phyloP scores from a whole-genome alignment of 2,329 filamentous ascomycete genomes.

The Rhynchosporium agropyri region DNA sequence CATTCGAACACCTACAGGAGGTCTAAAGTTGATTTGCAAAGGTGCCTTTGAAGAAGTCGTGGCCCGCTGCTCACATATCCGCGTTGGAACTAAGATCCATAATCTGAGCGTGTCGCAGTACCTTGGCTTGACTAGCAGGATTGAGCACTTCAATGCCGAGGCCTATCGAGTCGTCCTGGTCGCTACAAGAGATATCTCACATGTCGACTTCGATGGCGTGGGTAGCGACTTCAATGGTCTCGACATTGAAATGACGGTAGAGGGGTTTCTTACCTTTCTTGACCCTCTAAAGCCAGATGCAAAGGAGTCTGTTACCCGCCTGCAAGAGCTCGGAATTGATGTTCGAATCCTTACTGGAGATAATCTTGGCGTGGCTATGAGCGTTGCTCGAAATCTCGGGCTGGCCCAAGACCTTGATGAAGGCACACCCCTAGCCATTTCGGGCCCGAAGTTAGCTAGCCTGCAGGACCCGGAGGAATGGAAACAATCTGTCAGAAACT shows the following conservation, averaged over 20 bases:
- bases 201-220: background rate
- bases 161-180: slow-evolving; percentile 24
- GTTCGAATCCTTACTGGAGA: slow-evolving; percentile 24
- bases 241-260: slow-evolving; percentile 19
- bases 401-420: slow-evolving; percentile 16
- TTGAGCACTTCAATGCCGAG: slow-evolving; percentile 12
- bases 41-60: slow-evolving; percentile 26
- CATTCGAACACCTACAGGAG: slow-evolving; percentile 4
- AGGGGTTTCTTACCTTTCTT: slow-evolving; percentile 25
- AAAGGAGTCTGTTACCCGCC: slow-evolving; percentile 18
- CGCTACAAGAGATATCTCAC: slow-evolving; percentile 16
- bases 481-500: slow-evolving; percentile 17
- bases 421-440: slow-evolving; percentile 16
- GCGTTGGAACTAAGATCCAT: background rate
- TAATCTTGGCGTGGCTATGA: slow-evolving; percentile 24
- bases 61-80: slow-evolving; percentile 19
- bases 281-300: slow-evolving; percentile 26
- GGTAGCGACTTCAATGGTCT: slow-evolving; percentile 7
- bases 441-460: slow-evolving; percentile 20
- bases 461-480: slow-evolving; percentile 17
- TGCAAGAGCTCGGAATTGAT: slow-evolving; percentile 25
- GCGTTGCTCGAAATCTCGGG: slow-evolving; percentile 20
- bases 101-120: background rate
- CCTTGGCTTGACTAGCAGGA: background rate
- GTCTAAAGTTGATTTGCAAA: slow-evolving; percentile 16